These are phyloP conservation scores for Helichrysum umbraculigerum DNA, from an alignment of 129 eudicot genomes.

Conservation along the genomic window DNA sequence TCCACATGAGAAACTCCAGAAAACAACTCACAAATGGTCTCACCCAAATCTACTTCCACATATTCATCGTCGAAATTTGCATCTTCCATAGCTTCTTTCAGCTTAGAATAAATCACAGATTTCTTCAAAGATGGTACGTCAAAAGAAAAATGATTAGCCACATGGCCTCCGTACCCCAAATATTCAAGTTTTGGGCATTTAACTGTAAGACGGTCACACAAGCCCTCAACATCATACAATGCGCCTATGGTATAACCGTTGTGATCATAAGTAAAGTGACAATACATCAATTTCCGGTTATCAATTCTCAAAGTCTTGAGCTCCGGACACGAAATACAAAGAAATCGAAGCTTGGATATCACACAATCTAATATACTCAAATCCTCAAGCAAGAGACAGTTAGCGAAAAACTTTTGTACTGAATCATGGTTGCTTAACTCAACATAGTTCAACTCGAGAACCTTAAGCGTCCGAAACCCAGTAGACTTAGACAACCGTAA, in stretches of 20 bases:
- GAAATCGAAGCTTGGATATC: not conserved
- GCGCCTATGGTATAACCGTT: too few relatives aligned
- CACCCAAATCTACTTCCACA: not conserved
- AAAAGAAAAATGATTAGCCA: not conserved
- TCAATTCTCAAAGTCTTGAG: conserved; percentile 4
- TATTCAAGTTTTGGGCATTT: not conserved
- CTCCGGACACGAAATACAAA: not conserved
- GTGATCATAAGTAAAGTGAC: too few relatives aligned
- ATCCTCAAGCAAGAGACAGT: not conserved
- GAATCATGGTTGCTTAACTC: not conserved
- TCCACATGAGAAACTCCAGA: conserved; percentile 5
- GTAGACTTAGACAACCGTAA: not conserved
- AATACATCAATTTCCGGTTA: too few relatives aligned
- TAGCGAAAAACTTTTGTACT: not conserved
- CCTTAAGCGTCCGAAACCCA: conserved; percentile 2
- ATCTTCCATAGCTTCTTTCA: not conserved
- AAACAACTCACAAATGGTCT: not conserved
- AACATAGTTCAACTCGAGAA: not conserved
- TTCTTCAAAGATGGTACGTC: conserved; percentile 1
- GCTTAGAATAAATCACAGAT: not conserved
- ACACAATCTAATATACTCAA: not conserved
- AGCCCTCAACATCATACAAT: not conserved
- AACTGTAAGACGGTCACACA: not conserved
- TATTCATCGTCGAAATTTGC: not conserved
- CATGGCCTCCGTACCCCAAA: conserved; percentile 1